A percentile compares a stretch with the other conserved stretches of the same genome.
These are phyloP conservation scores for Nakazawaea laoshanensis DNA, from an alignment of 805 yeast genomes.

Conservation along the genomic window DNA sequence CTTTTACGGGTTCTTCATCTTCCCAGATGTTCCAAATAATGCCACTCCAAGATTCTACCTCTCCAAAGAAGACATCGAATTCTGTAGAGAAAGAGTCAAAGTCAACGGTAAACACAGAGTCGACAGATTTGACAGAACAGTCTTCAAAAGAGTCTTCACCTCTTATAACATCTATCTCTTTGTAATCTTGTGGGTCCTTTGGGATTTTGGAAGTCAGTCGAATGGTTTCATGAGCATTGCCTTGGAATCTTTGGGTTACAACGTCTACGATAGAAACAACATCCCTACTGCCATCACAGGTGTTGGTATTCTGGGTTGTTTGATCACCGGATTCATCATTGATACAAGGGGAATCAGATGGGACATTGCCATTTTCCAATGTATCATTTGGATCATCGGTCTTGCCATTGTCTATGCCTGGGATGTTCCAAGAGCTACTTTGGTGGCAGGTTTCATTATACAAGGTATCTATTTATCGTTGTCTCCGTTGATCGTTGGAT, in stretches of 20 bases:
- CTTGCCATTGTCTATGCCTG: conserved; percentile 49
- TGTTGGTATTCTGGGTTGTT: conserved; percentile 43
- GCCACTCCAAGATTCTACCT: conserved; percentile 35
- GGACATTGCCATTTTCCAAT: conserved; percentile 45
- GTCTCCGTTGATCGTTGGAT: conserved; percentile 53
- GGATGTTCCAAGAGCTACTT: conserved; percentile 45
- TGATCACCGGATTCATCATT: conserved; percentile 38
- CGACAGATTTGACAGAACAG: conserved; percentile 27
- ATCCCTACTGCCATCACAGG: conserved; percentile 38
- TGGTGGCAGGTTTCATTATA: conserved; percentile 57
- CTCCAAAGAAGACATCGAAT: conserved; percentile 43
- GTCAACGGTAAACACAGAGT: conserved; percentile 14
- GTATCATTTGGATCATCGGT: conserved; percentile 44
- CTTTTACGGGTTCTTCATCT: conserved; percentile 18
- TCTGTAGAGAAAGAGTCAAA: conserved; percentile 34
- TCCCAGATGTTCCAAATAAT: conserved; percentile 62
- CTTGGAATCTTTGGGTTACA: conserved; percentile 57
- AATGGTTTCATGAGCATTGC: conserved; percentile 42
- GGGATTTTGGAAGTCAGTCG: conserved; percentile 50
- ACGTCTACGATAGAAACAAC: conserved; percentile 31
- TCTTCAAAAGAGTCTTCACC: conserved; percentile 45
- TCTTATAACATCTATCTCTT: conserved; percentile 53
- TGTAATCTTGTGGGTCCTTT: conserved; percentile 40
- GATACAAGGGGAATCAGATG: conserved; percentile 45
- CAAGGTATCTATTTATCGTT: conserved; percentile 57